phyloP scores from a whole-genome alignment of 163 green algal genomes.

The Prototheca cutis region DNA sequence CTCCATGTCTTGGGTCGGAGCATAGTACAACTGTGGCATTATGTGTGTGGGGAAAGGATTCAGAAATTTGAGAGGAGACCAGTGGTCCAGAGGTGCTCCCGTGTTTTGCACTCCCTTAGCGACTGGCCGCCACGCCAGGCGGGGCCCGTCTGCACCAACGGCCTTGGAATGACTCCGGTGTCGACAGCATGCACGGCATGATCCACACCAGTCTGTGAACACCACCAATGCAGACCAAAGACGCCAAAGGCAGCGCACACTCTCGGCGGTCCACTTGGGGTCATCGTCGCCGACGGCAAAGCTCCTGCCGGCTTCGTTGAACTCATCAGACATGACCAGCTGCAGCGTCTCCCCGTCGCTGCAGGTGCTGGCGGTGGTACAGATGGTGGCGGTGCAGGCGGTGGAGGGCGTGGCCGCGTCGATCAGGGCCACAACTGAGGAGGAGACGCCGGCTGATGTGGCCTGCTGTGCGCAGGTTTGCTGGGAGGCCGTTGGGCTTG shows the following conservation, averaged over 20 bases:
- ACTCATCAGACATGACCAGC: slow-evolving; percentile 12
- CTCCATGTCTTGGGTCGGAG: slow-evolving; percentile 15
- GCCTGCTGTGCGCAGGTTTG: too few species aligned
- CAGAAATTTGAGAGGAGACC: too few species aligned
- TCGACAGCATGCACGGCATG: too few species aligned
- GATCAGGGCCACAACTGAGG: neutral
- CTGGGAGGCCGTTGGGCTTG: too few species aligned
- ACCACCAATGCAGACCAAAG: neutral
- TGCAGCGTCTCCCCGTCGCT: neutral
- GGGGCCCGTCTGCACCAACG: too few species aligned
- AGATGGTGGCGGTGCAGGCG: slow-evolving; percentile 15
- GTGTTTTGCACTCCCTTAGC: too few species aligned
- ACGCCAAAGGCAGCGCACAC: too few species aligned
- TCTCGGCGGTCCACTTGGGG: slow-evolving; percentile 18
- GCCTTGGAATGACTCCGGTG: too few species aligned
- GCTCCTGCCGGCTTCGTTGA: neutral
- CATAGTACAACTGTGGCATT: slow-evolving; percentile 33
- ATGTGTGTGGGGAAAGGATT: too few species aligned
- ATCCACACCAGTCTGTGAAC: too few species aligned
- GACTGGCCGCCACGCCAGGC: too few species aligned
- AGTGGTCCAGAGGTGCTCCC: too few species aligned
- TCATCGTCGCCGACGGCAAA: slow-evolving; percentile 9
- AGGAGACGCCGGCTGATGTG: neutral
- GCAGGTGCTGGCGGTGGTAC: neutral
- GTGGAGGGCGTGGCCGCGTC: neutral